Evolutionary conservation across 768 basidiomycete genomes (phyloP), one percentile per base, ranked within the genome.

Genomic region (Hysterangium stoloniferum): DNA sequence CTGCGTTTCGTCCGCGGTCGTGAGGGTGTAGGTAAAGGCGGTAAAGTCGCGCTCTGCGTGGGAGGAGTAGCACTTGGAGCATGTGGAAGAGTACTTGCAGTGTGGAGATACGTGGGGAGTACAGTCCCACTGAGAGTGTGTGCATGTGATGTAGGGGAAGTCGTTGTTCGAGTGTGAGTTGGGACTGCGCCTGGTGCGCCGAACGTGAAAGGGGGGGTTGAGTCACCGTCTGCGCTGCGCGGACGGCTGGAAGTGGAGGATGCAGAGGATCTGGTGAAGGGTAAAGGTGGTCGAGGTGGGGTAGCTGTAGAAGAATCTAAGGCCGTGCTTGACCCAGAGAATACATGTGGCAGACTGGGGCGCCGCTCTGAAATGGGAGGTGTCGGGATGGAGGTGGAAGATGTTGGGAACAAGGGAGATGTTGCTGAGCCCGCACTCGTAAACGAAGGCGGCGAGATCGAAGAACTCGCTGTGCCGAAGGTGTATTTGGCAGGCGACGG

Each of bases 1-100:
- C 57, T 58, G 41, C 52, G 52, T 35, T 58, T 58, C 25, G 52
- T 44, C 12, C 52, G 53, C 34, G 57, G 56, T 12, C 48, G 46
- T 13, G 48, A 11, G 27, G 24, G 8, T 8, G 49, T 2, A 22
- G 31, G 4, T 9, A 20, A 24, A 33, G 2, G 4, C n/a, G 37
- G 28, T 35, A 37, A 29, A 52, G 44, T 47, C 22, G 50, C 31
- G 19, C 41, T 47, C n/a, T n/a, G 29, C 20, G 44, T 32, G 19
- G n/a, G 17, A 12, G 51, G 25, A 4, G 46, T 17, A 20, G 33
- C 22, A 28, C n/a, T 31, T 4, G 47, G 13, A 13, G 25, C 25
- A 12, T 24, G 27, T 12, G 47, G n/a, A n/a, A n/a, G n/a, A n/a
- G 11, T 9, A 20, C 22, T 17, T 29, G 11, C 29, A 9, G 22